Evolutionary conservation across 2,329 filamentous ascomycete genomes (phyloP).

Genomic region (Botrytis byssoidea): DNA sequence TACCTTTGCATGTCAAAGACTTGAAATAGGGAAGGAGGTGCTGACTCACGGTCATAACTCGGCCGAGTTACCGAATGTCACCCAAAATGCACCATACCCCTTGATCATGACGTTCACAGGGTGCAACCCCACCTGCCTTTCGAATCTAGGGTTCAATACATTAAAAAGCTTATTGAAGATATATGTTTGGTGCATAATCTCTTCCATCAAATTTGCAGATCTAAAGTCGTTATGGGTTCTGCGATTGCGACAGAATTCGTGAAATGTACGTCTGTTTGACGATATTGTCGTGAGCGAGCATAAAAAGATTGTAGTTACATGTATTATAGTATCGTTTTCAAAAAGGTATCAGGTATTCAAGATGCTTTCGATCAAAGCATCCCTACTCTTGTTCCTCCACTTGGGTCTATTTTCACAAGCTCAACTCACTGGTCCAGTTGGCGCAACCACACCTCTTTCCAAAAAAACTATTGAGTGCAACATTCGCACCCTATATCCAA

Average conservation of each 20-base stretch:
- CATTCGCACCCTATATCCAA: conserved; percentile 39
- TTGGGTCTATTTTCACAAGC: neutral
- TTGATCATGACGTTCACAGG: conserved; percentile 2
- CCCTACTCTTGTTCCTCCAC: neutral
- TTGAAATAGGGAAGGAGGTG: neutral
- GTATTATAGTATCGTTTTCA: neutral
- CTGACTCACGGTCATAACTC: neutral
- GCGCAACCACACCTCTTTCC: conserved; percentile 35
- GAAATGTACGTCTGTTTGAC: neutral
- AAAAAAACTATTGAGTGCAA: conserved; percentile 38
- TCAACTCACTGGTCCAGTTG: conserved; percentile 28
- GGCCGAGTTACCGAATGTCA: conserved; percentile 3
- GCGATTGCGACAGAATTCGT: neutral
- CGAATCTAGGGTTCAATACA: neutral
- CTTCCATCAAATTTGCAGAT: neutral
- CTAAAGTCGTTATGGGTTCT: neutral
- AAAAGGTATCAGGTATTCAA: neutral
- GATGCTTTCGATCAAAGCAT: conserved; percentile 9
- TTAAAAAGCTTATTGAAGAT: neutral
- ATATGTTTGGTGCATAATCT: conserved; percentile 13
- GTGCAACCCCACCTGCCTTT: neutral
- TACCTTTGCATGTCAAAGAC: neutral
- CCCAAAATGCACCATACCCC: conserved; percentile 5
- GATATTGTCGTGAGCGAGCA: neutral
- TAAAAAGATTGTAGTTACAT: neutral